Evolutionary conservation across 2,329 filamentous ascomycete genomes (phyloP).

Genomic region (Pyrenophora graminea): DNA sequence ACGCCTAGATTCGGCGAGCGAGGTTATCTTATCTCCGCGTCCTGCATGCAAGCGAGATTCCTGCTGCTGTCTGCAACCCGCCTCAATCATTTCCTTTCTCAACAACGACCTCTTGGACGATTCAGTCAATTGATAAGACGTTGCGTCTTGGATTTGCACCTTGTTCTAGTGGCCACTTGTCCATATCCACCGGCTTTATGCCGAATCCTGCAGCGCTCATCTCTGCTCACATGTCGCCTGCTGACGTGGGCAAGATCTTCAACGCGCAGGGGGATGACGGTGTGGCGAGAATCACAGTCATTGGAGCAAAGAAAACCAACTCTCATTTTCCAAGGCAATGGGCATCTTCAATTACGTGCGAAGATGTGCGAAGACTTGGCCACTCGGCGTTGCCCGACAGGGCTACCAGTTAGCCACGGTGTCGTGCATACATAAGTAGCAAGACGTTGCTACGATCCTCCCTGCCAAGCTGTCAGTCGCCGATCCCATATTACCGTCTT

Average conservation of each 20-base stretch:
- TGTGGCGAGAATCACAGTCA: neutral
- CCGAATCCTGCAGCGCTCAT: neutral
- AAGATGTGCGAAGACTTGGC: neutral
- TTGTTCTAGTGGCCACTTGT: slow-evolving; percentile 1
- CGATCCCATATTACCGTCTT: neutral
- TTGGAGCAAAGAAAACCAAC: neutral
- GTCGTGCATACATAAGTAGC: slow-evolving; percentile 2
- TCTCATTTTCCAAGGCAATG: neutral
- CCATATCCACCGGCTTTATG: slow-evolving; percentile 1
- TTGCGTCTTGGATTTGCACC: neutral
- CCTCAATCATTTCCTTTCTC: slow-evolving; percentile 3
- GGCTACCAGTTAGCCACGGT: neutral
- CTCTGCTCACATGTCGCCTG: neutral
- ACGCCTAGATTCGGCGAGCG: neutral
- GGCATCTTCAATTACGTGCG: slow-evolving; percentile 3
- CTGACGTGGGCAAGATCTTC: slow-evolving; percentile 8
- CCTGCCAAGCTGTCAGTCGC: neutral
- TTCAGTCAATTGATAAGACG: slow-evolving; percentile 4
- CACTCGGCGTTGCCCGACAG: slow-evolving; percentile 1
- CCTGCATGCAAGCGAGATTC: neutral
- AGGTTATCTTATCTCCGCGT: slow-evolving; percentile 7
- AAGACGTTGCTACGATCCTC: neutral
- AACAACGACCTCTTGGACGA: neutral
- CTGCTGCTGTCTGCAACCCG: slow-evolving; percentile 1
- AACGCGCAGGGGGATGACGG: neutral